phyloP scores from a whole-genome alignment of 1,284 basidiomycete genomes.

The Calocybe gambosa region DNA sequence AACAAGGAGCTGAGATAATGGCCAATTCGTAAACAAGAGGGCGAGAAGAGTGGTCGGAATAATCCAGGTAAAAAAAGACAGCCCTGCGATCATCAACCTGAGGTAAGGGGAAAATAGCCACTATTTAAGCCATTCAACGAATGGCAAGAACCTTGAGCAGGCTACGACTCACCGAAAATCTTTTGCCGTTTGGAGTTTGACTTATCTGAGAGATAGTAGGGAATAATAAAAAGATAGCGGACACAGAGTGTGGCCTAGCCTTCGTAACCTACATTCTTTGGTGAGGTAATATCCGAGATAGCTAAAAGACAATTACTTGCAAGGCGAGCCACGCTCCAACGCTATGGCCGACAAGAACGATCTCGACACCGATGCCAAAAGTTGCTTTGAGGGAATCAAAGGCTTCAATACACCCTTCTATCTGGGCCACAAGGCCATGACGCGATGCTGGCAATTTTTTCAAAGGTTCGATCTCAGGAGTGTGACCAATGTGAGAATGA shows the following conservation, averaged over 20 bases:
- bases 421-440: constrained; percentile 36
- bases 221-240: constrained; percentile 43
- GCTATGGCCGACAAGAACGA: constrained; percentile 53
- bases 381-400: constrained; percentile 36
- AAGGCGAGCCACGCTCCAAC: constrained; percentile 41
- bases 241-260: no score
- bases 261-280: no score
- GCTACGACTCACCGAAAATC: constrained; percentile 32
- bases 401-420: constrained; percentile 42
- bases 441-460: constrained; percentile 10
- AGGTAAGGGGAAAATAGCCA: no score
- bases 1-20: constrained; percentile 38
- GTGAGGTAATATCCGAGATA: no score
- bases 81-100: neutral
- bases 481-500: constrained; percentile 49
- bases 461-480: constrained; percentile 27
- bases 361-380: constrained; percentile 29
- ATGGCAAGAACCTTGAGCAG: neutral
- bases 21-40: constrained; percentile 36
- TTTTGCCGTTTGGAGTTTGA: constrained; percentile 48
- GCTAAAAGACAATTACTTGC: no score
- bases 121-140: neutral
- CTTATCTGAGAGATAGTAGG: constrained; percentile 53
- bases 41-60: constrained; percentile 25
- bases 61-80: constrained; percentile 22